Percentiles rank a stretch among this genome's conserved stretches.
phyloP scores from a whole-genome alignment of 225 moss, liverwort and hornwort genomes.

The Takakia lepidozioides region DNA sequence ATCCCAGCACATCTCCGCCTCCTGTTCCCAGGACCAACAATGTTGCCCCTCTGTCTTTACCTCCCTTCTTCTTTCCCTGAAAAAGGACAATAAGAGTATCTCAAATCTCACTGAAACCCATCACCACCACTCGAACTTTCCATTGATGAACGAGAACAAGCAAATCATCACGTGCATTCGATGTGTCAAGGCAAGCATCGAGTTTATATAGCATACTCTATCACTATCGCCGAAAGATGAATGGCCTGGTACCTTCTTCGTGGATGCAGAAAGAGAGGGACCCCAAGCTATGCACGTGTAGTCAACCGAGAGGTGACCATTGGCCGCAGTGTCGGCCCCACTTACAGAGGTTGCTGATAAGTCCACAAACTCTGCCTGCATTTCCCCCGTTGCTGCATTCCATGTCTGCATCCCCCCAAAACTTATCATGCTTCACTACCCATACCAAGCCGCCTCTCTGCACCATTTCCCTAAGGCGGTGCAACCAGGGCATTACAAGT shows the following conservation, averaged over 20 bases:
- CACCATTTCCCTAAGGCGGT: no score
- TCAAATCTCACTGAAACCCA: no score
- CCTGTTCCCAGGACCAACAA: conserved; percentile 72
- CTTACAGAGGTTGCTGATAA: conserved; percentile 35
- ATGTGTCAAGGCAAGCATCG: no score
- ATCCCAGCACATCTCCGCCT: conserved; percentile 73
- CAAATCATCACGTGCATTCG: no score
- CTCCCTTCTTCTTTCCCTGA: conserved; percentile 64
- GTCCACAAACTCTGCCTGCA: conserved; percentile 77
- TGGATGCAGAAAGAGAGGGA: conserved; percentile 17
- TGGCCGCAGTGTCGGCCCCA: conserved; percentile 19
- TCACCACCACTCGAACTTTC: no score
- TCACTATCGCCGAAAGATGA: no score
- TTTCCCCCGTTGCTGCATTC: conserved; percentile 61
- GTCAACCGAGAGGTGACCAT: conserved; percentile 77
- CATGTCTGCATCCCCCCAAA: conserved; percentile 47
- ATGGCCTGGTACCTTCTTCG: conserved; percentile 75
- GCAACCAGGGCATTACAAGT: background rate
- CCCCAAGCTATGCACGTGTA: conserved; percentile 85
- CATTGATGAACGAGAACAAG: no score
- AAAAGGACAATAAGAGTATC: no score
- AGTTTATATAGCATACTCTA: no score
- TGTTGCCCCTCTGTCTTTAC: conserved; percentile 38
- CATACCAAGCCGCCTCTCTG: background rate
- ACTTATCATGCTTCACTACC: background rate